Percentiles rank a stretch among this genome's conserved stretches.
Evolutionary conservation across 2,329 filamentous ascomycete species (phyloP).

Genomic region (Aspergillus aculeatinus): DNA sequence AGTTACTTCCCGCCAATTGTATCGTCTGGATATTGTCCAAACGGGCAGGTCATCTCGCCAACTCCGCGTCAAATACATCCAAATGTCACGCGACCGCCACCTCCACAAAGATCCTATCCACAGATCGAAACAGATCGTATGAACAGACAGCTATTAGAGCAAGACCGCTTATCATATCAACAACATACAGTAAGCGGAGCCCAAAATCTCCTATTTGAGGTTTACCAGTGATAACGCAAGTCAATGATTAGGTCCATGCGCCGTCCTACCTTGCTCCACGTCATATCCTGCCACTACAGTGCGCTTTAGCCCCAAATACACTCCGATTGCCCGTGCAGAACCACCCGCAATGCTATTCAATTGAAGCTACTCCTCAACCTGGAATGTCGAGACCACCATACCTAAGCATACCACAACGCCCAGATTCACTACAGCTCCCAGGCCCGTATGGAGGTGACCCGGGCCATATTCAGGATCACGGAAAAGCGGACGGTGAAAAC

Average conservation of each 20-base stretch:
- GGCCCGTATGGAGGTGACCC: background rate
- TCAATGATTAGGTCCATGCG: background rate
- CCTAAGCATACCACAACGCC: too few species aligned
- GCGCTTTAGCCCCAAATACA: background rate
- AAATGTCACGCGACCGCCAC: background rate
- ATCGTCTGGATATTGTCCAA: background rate
- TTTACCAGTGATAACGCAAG: background rate
- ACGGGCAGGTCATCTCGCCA: background rate
- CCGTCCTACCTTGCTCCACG: background rate
- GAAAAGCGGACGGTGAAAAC: background rate
- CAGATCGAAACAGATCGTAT: constrained; percentile 1
- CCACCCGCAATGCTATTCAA: too few species aligned
- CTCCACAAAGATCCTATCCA: background rate
- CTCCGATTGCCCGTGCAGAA: too few species aligned
- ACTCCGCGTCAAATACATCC: background rate
- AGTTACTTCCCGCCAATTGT: background rate
- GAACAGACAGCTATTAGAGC: constrained; percentile 14
- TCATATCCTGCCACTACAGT: background rate
- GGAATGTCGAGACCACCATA: too few species aligned
- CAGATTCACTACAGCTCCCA: background rate
- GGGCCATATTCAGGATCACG: background rate
- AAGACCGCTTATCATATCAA: constrained; percentile 12
- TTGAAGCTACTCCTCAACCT: too few species aligned
- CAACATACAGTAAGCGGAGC: constrained; percentile 12
- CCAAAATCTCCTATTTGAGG: background rate